A percentile compares a stretch with the other conserved stretches of the same genome.
Conservation (phyloP, 2,329 filamentous ascomycete genomes). For the Hypomyces rosellus region DNA sequence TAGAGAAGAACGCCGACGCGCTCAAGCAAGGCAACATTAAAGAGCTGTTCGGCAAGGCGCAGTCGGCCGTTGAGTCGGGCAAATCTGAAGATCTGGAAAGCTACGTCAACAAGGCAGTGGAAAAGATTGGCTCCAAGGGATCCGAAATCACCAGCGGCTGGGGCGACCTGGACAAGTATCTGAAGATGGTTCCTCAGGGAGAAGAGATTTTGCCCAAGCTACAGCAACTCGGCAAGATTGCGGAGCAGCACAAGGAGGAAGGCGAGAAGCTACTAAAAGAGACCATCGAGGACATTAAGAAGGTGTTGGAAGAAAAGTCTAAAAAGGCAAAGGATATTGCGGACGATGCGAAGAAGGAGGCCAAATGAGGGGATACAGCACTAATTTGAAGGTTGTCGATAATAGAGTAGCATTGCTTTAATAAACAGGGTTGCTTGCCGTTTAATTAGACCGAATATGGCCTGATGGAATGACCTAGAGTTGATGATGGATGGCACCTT, state of each 20-base stretch:
- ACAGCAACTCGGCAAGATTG: slow-evolving; percentile 56
- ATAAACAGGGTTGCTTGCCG: too few species aligned
- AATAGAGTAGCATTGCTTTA: too few species aligned
- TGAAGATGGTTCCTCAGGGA: slow-evolving; percentile 60
- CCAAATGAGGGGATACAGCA: not conserved
- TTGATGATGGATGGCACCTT: too few species aligned
- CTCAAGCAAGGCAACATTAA: slow-evolving; percentile 61
- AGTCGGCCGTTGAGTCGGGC: slow-evolving; percentile 55
- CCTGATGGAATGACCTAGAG: too few species aligned
- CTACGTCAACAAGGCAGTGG: slow-evolving; percentile 26
- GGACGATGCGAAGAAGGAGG: slow-evolving; percentile 46
- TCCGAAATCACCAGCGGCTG: slow-evolving; percentile 31
- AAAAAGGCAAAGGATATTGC: slow-evolving; percentile 52
- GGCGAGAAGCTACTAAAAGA: slow-evolving; percentile 64
- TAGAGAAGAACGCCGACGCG: slow-evolving; percentile 63
- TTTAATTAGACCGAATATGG: too few species aligned
- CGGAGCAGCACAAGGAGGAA: slow-evolving; percentile 61
- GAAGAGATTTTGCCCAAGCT: slow-evolving; percentile 60
- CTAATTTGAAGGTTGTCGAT: too few species aligned
- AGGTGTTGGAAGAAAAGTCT: slow-evolving; percentile 56
- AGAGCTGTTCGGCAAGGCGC: slow-evolving; percentile 58
- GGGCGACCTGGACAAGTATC: slow-evolving; percentile 52
- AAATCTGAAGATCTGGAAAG: slow-evolving; percentile 41
- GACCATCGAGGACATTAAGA: slow-evolving; percentile 59
- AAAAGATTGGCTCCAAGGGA: slow-evolving; percentile 41